A percentile compares a stretch with the other conserved stretches of the same genome.
Evolutionary conservation across 768 basidiomycete genomes (phyloP).

Genomic region (Nidularia sp.): DNA sequence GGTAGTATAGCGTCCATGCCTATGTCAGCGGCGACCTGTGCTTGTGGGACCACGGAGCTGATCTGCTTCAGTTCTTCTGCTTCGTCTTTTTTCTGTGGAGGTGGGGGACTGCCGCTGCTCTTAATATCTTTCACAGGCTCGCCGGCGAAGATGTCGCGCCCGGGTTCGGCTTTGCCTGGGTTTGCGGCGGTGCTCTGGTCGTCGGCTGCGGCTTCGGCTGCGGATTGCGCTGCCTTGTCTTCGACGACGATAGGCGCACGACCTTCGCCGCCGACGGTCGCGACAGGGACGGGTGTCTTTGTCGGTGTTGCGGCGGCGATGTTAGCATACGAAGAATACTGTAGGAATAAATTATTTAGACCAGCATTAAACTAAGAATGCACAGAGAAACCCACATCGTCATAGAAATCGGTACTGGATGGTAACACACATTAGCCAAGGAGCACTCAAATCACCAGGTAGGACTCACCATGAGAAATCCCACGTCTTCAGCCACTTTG

Average conservation of each 20-base stretch:
- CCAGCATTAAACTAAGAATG: neutral
- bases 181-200: constrained; percentile 31
- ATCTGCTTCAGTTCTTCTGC: constrained; percentile 30
- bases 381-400: constrained; percentile 46
- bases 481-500: constrained; percentile 92
- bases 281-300: constrained; percentile 20
- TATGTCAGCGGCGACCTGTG: constrained; percentile 2
- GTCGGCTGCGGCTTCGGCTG: constrained; percentile 8
- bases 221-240: constrained; percentile 21
- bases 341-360: constrained; percentile 3
- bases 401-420: constrained; percentile 61
- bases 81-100: constrained; percentile 5
- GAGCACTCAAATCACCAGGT: neutral
- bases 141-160: constrained; percentile 67
- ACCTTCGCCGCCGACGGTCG: constrained; percentile 53
- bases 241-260: constrained; percentile 52
- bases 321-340: constrained; percentile 58
- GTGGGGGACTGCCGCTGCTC: constrained; percentile 28
- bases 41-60: constrained; percentile 21
- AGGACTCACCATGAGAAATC: constrained; percentile 81
- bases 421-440: neutral
- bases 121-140: constrained; percentile 41
- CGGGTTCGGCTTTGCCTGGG: constrained; percentile 64
- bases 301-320: constrained; percentile 31
- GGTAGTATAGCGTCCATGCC: constrained; percentile 2